A percentile compares a stretch with the other conserved stretches of the same genome.
phyloP scores from a whole-genome alignment of 768 basidiomycete genomes.

The Termitomyces sp. region DNA sequence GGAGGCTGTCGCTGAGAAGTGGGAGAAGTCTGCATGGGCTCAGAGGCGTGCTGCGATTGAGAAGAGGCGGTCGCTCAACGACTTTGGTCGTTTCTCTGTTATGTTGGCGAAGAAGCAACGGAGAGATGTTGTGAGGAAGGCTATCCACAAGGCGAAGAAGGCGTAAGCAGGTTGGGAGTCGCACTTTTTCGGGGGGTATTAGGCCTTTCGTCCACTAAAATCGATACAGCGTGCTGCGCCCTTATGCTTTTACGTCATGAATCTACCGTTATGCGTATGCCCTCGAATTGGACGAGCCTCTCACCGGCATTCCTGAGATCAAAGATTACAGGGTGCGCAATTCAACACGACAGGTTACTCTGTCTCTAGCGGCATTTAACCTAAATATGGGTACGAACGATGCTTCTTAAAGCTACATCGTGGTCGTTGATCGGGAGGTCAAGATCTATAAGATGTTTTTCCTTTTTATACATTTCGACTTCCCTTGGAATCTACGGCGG shows the following conservation, averaged over 20 bases:
- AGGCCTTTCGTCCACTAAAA: slow-evolving; percentile 10
- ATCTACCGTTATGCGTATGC: slow-evolving; percentile 10
- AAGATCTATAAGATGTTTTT: too few species aligned
- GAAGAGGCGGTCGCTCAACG: slow-evolving; percentile 73
- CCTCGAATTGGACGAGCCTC: neutral
- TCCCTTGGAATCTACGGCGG: too few species aligned
- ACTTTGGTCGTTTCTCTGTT: slow-evolving; percentile 90
- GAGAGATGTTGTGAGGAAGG: slow-evolving; percentile 74
- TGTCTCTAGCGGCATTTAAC: too few species aligned
- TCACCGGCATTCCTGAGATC: neutral
- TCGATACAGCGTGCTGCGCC: slow-evolving; percentile 5
- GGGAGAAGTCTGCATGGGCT: slow-evolving; percentile 87
- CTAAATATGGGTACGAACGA: too few species aligned
- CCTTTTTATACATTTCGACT: too few species aligned
- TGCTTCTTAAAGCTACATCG: too few species aligned
- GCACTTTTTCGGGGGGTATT: slow-evolving; percentile 5
- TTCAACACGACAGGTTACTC: neutral
- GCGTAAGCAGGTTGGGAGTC: slow-evolving; percentile 23
- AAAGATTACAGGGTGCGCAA: neutral
- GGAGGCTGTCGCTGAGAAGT: slow-evolving; percentile 79
- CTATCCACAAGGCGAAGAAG: slow-evolving; percentile 53
- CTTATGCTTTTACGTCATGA: slow-evolving; percentile 4
- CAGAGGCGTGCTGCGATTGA: slow-evolving; percentile 75
- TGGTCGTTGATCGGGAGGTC: too few species aligned
- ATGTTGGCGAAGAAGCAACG: slow-evolving; percentile 88